A percentile compares a stretch with the other conserved stretches of the same genome.
phyloP scores from a whole-genome alignment of 202 grass and related monocot genomes.

The Setaria viridis region DNA sequence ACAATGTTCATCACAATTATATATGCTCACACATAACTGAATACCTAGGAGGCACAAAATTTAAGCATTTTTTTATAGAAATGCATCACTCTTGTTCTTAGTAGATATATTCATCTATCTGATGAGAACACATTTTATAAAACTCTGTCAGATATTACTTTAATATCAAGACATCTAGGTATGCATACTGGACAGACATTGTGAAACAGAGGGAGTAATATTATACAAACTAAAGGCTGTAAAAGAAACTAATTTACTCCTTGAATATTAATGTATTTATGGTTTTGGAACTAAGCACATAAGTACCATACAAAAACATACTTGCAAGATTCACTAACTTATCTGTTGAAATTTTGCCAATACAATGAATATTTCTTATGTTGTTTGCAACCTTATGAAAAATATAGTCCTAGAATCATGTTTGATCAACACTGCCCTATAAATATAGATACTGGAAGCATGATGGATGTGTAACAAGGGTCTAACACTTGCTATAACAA shows the following conservation, averaged over 20 bases:
- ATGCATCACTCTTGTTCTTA: not conserved
- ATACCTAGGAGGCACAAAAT: constrained; percentile 2
- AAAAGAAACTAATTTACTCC: not conserved
- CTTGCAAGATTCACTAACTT: not conserved
- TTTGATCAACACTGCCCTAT: not conserved
- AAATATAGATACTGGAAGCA: not conserved
- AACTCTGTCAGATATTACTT: not conserved
- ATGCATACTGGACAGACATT: not conserved
- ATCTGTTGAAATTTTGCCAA: not conserved
- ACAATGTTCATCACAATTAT: not conserved
- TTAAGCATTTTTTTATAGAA: not conserved
- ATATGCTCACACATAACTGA: too few relatives aligned
- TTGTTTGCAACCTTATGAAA: not conserved
- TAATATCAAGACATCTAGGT: not conserved
- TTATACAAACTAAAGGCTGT: not conserved
- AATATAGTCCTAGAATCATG: not conserved
- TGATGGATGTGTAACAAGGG: not conserved
- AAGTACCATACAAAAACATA: constrained; percentile 18
- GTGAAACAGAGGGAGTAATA: constrained; percentile 1
- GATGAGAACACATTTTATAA: not conserved
- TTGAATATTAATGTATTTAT: constrained; percentile 16
- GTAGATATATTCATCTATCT: constrained; percentile 1
- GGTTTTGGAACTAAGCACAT: constrained; percentile 11
- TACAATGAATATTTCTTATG: not conserved
- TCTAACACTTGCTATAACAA: not conserved